Evolutionary conservation across 208 protist species (phyloP), one percentile per base, ranked within the genome.

Genomic region (Leptomonas pyrrhocoris): DNA sequence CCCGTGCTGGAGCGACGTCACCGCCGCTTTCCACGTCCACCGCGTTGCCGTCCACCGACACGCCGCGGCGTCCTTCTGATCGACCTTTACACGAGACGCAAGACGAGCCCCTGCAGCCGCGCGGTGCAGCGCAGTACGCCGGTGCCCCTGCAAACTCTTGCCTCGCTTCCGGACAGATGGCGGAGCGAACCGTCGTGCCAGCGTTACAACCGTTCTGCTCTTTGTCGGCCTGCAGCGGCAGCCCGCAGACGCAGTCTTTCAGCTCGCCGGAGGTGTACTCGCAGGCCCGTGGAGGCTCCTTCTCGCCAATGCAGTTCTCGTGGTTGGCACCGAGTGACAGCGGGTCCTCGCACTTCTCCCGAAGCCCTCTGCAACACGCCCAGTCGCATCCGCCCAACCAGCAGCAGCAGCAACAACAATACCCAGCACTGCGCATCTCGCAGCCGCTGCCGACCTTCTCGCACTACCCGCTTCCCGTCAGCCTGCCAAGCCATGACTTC

Each of bases 391-490:
- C 16, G 23, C n/a, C n/a, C n/a, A n/a, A 46, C 23, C 58, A 53
- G 28, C 43, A 53, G 58, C 58, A 62, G 56, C 56, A 62, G 40
- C 12, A n/a, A n/a, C n/a, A n/a, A n/a, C n/a, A n/a, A n/a, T n/a
- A n/a, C n/a, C n/a, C n/a, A n/a, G n/a, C n/a, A n/a, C n/a, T n/a
- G n/a, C n/a, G n/a, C n/a, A n/a, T n/a, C n/a, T n/a, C n/a, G 16
- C 58, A 59, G 28, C 18, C 3, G 54, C 54, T 43, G 31, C 54
- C 43, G 19, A 16, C 31, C 1, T 27, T 59, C 5, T 59, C 54
- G 2, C 54, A 0, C 49, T 40, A 23, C 19, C n/a, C 31, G 1
- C 28, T 55, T 12, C 31, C 40, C 2, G 31, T 49, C 30, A 66
- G 49, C n/a, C 4, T 28, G 2, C n/a, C 36, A 0, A 53, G 34